Evolutionary conservation across 2,329 filamentous ascomycete species (phyloP), one percentile per base, ranked within the genome.

Genomic region (Apiospora arundinis): DNA sequence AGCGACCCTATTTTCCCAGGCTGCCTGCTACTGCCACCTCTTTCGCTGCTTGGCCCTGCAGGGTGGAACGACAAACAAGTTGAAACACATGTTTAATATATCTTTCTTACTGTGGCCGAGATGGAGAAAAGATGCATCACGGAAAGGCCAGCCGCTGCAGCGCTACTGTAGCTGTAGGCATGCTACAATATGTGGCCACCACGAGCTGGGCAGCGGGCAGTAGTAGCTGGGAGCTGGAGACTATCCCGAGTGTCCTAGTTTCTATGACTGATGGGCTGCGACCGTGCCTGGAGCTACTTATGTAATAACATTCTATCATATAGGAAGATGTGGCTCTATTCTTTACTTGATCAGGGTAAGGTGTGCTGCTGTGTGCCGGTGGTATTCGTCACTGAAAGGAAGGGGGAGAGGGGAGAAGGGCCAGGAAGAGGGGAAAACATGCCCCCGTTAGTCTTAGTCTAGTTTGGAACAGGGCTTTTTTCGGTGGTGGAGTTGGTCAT

Each of bases 61-160:
- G 32, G 56, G 56, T 63, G 18, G 56, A 28, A 63, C 56, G 56
- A 63, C 52, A 11, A 63, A 40, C 32, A 63, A 63, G 56, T 63
- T 40, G 56, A 63, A 63, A 63, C 56, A 37, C 52, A 63, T 40
- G 56, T 40, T 63, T 63, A 40, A n/a, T 63, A 28, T n/a, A 40
- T 63, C 28, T 21, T 40, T 37, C 28, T n/a, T n/a, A 14, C 32
- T n/a, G 32, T 40, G 11, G 28, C 6, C 28, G 56, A 63, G 56
- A 63, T 63, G 56, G 56, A 40, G 56, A 63, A 9, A 9, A n/a
- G 32, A 32, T 63, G 56, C 56, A 63, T n/a, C 56, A 63, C 56
- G 56, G 56, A 63, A 63, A n/a, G 56, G 56, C 21, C 32, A 40
- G 56, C 56, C 56, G 56, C 56, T 63, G 56, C 56, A 40, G 32